A percentile compares a stretch with the other conserved stretches of the same genome.
Evolutionary conservation across 441 rosid species (phyloP).

Genomic region (Jatropha podagrica): DNA sequence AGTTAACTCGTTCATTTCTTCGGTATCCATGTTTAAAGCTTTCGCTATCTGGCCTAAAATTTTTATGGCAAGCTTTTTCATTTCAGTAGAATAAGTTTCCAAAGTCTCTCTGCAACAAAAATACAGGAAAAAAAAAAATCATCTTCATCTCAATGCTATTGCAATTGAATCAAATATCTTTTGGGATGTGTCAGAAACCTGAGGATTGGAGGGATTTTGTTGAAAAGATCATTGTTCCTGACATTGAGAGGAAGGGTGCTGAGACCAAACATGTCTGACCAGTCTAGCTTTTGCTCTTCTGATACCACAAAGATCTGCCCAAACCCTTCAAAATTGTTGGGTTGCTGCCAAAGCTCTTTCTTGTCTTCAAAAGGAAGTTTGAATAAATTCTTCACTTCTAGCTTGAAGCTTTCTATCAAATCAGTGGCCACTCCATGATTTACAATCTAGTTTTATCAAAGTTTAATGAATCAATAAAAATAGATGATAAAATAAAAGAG

Average conservation of each 20-base stretch:
- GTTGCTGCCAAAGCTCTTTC: slow-evolving; percentile 30
- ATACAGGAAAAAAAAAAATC: not conserved
- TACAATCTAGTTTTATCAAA: slow-evolving; percentile 21
- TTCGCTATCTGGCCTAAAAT: not conserved
- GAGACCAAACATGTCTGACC: slow-evolving; percentile 37
- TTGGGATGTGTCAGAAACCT: slow-evolving; percentile 24
- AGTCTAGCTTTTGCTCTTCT: slow-evolving; percentile 39
- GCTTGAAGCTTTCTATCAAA: slow-evolving; percentile 28
- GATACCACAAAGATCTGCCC: slow-evolving; percentile 37
- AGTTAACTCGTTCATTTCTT: not conserved
- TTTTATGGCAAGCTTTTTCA: not conserved
- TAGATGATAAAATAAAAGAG: not conserved
- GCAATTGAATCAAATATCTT: no score
- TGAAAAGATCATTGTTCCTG: slow-evolving; percentile 28
- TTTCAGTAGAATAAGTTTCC: not conserved
- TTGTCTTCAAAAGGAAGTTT: slow-evolving; percentile 36
- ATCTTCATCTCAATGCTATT: not conserved
- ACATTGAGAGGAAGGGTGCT: slow-evolving; percentile 34
- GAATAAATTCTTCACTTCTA: slow-evolving; percentile 28
- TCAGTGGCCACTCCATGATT: slow-evolving; percentile 38
- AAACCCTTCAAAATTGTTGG: slow-evolving; percentile 31
- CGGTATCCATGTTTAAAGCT: not conserved
- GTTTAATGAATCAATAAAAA: not conserved
- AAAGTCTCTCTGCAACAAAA: not conserved
- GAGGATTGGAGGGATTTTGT: slow-evolving; percentile 36